phyloP scores from a whole-genome alignment of 768 basidiomycete genomes.

The Tephrocybe rancida region DNA sequence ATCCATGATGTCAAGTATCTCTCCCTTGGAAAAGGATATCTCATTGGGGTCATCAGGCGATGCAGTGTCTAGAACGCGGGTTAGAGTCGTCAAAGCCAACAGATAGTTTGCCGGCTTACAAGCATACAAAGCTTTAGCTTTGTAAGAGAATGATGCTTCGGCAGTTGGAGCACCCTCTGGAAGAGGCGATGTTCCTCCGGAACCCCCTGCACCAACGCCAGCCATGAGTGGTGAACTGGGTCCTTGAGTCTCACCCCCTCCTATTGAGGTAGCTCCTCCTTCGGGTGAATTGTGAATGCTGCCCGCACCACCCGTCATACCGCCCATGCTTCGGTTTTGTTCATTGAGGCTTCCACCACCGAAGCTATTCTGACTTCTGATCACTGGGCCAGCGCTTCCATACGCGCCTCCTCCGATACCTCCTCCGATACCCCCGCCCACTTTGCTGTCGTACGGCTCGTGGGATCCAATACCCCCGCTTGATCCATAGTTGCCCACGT shows the following conservation, averaged over 20 bases:
- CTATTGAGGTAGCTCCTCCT: slow-evolving; percentile 42
- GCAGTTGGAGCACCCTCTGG: slow-evolving; percentile 27
- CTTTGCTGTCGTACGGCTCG: slow-evolving; percentile 71
- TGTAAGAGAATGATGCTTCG: slow-evolving; percentile 59
- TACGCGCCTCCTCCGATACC: slow-evolving; percentile 48
- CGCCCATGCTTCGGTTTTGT: slow-evolving; percentile 37
- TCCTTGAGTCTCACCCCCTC: slow-evolving; percentile 47
- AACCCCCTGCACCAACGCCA: slow-evolving; percentile 62
- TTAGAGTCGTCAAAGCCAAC: slow-evolving; percentile 21
- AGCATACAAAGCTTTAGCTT: slow-evolving; percentile 87
- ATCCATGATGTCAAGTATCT: slow-evolving; percentile 90
- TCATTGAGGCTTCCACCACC: slow-evolving; percentile 44
- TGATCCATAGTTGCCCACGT: slow-evolving; percentile 62
- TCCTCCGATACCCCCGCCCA: slow-evolving; percentile 45
- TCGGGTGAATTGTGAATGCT: slow-evolving; percentile 58
- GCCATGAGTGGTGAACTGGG: slow-evolving; percentile 70
- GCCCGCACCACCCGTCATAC: slow-evolving; percentile 41
- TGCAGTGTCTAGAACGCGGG: slow-evolving; percentile 71
- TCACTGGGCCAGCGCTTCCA: slow-evolving; percentile 49
- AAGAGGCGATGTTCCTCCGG: slow-evolving; percentile 19
- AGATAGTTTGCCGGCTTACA: slow-evolving; percentile 52
- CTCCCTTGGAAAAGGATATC: slow-evolving; percentile 91
- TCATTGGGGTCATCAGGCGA: slow-evolving; percentile 95
- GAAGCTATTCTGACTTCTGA: slow-evolving; percentile 59
- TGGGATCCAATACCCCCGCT: slow-evolving; percentile 73